phyloP scores from a whole-genome alignment of 2,329 filamentous ascomycete species.

The Arachnomyces sp. region DNA sequence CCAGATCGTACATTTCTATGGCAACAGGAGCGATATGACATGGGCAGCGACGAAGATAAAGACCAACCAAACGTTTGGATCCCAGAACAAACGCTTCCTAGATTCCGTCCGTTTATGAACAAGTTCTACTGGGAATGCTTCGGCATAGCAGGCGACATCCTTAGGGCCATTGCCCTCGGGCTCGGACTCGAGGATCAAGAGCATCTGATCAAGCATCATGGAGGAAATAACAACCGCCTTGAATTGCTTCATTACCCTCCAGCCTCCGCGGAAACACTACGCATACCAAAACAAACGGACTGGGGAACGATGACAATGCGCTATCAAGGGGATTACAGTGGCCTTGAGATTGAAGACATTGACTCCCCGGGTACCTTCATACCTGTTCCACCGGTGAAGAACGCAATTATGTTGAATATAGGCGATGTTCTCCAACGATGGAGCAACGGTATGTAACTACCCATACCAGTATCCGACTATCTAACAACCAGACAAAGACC shows the following conservation, averaged over 20 bases:
- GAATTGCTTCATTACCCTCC: slow-evolving; percentile 53
- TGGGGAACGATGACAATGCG: slow-evolving; percentile 47
- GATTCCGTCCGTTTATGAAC: slow-evolving; percentile 41
- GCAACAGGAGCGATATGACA: slow-evolving; percentile 44
- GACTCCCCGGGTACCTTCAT: slow-evolving; percentile 32
- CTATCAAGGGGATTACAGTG: slow-evolving; percentile 47
- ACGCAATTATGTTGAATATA: slow-evolving; percentile 42
- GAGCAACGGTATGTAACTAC: slow-evolving; percentile 36
- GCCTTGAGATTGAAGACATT: slow-evolving; percentile 43
- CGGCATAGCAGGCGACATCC: slow-evolving; percentile 34
- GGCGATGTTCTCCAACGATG: slow-evolving; percentile 44
- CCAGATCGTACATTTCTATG: not conserved
- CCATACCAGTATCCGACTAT: not conserved
- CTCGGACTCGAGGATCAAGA: slow-evolving; percentile 40
- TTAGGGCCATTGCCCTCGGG: slow-evolving; percentile 40
- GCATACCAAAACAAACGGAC: slow-evolving; percentile 48
- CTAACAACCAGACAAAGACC: slow-evolving; percentile 26
- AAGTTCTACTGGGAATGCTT: slow-evolving; percentile 44
- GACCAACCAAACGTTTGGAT: slow-evolving; percentile 45
- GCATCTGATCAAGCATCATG: slow-evolving; percentile 43
- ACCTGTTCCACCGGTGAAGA: slow-evolving; percentile 31
- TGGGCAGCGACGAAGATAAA: slow-evolving; percentile 40
- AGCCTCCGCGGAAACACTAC: slow-evolving; percentile 37
- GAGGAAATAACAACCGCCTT: slow-evolving; percentile 50
- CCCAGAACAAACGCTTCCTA: slow-evolving; percentile 37